A percentile compares a stretch with the other conserved stretches of the same genome.
These are phyloP conservation scores for Hemileccinum rubropunctum DNA, from an alignment of 768 basidiomycete genomes.

Conservation along the genomic window DNA sequence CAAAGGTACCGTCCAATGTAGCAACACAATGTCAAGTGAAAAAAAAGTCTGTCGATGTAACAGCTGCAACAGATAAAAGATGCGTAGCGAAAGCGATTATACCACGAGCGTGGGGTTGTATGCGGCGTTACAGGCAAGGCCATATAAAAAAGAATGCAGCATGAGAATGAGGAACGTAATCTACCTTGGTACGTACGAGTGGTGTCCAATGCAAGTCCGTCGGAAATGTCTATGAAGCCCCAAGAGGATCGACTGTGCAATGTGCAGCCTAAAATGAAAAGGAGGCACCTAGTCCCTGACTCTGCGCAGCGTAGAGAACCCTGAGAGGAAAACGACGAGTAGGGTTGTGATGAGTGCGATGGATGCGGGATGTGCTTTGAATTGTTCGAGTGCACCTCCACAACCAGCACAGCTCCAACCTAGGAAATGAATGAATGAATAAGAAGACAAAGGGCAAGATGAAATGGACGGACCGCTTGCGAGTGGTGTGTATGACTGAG, in stretches of 20 bases:
- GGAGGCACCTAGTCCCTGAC: slow-evolving; percentile 22
- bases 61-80: background rate
- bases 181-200: slow-evolving; percentile 30
- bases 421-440: slow-evolving; percentile 1
- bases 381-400: slow-evolving; percentile 29
- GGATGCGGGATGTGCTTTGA: slow-evolving; percentile 31
- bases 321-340: slow-evolving; percentile 31
- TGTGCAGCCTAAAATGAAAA: background rate
- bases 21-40: slow-evolving; percentile 2
- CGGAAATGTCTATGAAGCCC: slow-evolving; percentile 22
- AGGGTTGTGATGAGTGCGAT: slow-evolving; percentile 33
- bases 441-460: background rate
- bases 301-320: slow-evolving; percentile 34
- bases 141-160: slow-evolving; percentile 22
- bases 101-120: slow-evolving; percentile 14
- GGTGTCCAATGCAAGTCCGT: slow-evolving; percentile 29
- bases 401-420: slow-evolving; percentile 32
- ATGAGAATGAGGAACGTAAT: slow-evolving; percentile 20
- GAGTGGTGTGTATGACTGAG: slow-evolving; percentile 54
- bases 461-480: slow-evolving; percentile 34
- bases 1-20: background rate
- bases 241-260: slow-evolving; percentile 9
- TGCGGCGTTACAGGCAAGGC: slow-evolving; percentile 8
- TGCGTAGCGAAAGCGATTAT: slow-evolving; percentile 21
- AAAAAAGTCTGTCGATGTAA: slow-evolving; percentile 8